phyloP scores from a whole-genome alignment of 768 basidiomycete genomes.

The Sporobolomyces pararoseus region DNA sequence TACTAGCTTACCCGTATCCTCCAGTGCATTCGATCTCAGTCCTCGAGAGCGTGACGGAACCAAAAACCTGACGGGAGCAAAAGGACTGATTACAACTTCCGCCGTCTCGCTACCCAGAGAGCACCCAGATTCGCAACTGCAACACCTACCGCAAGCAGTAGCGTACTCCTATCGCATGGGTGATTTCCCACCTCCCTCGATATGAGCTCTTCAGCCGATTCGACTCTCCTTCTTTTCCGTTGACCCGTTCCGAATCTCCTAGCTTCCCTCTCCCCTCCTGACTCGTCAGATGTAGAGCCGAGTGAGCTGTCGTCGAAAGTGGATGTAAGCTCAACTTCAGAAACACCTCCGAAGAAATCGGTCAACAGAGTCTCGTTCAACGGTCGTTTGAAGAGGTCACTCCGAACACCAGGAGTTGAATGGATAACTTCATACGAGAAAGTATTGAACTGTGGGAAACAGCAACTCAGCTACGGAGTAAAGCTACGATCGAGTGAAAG shows the following conservation, averaged over 20 bases:
- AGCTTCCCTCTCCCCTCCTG: neutral
- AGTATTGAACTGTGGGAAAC: constrained; percentile 59
- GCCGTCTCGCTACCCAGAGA: constrained; percentile 2
- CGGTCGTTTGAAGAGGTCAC: constrained; percentile 68
- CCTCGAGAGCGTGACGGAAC: no score
- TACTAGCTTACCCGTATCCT: no score
- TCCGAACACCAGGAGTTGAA: constrained; percentile 84
- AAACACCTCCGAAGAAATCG: constrained; percentile 83
- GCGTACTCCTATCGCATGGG: neutral
- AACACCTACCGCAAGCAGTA: neutral
- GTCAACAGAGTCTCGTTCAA: constrained; percentile 64
- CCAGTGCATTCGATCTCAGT: no score
- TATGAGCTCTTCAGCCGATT: neutral
- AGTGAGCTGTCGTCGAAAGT: neutral
- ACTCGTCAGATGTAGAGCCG: neutral
- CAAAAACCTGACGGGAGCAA: no score
- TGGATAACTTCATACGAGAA: constrained; percentile 71
- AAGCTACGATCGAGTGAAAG: no score
- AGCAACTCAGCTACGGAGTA: neutral
- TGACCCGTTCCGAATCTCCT: neutral
- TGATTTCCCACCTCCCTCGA: neutral
- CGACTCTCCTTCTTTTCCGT: neutral
- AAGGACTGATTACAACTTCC: constrained; percentile 18
- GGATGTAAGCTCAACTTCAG: neutral
- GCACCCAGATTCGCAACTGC: neutral